Evolutionary conservation across 345 rosid species (phyloP), one percentile per base, ranked within the genome.

Genomic region (Cardamine resedifolia): DNA sequence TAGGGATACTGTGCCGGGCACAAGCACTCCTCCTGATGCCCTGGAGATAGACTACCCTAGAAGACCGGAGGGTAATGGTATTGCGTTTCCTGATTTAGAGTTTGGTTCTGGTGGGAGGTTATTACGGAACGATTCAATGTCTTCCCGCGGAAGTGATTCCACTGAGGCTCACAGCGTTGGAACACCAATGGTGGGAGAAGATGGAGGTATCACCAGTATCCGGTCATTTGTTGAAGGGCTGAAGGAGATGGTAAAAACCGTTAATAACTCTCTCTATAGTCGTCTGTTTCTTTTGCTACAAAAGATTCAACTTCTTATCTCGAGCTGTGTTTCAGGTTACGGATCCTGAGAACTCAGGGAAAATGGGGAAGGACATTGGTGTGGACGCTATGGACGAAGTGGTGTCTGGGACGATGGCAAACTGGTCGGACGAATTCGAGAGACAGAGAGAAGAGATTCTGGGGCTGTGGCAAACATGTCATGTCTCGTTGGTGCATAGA

Each of bases 381-480:
- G 64, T 84, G 81, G 90, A 84, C 55, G 81, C 93, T 18, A 82
- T 83, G 89, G 79, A 77, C 45, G 75, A 72, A 57, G 88, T 82
- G 50, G 57, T 74, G 55, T 21, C 75, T 51, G 80, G 69, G 58
- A 73, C 76, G 55, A 72, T 84, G 74, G 41, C 47, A 19, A 84
- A 82, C 83, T 90, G 96, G 94, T 80, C 88, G 1, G 60, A 75
- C 62, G 87, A 85, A 58, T 95, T 91, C 53, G 87, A 82, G 78
- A 87, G 80, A 72, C 86, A 69, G 78, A 91, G 81, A 77, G 83
- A 78, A 77, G 80, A 79, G 12, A 87, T 91, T 59, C 71, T 95
- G 20, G 96, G 84, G 51, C 90, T 95, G 33, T 95, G 99, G 99
- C 89, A 90, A 68, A 73, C 82, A 69, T 95, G 99, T 81, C 80